These are phyloP conservation scores for Solanum corneliomulleri DNA, from an alignment of 257 asterid species.

Conservation along the genomic window DNA sequence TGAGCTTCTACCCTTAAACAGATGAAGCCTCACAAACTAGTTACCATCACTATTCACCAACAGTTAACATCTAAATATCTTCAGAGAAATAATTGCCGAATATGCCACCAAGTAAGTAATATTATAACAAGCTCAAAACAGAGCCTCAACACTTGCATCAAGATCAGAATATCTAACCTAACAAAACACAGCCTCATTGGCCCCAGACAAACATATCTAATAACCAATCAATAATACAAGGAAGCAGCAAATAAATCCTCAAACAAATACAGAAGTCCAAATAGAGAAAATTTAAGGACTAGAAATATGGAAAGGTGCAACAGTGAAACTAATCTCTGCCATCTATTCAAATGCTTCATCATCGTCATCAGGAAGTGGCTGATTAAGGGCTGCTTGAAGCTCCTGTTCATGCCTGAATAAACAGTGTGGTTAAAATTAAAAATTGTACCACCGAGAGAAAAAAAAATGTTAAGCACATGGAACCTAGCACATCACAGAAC, in stretches of 20 bases:
- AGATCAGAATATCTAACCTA: background rate
- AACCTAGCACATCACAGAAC: background rate
- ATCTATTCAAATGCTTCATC: slow-evolving; percentile 51
- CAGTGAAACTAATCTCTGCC: background rate
- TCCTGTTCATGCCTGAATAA: slow-evolving; percentile 7
- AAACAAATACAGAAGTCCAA: background rate
- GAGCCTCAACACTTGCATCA: background rate
- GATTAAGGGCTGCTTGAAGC: slow-evolving; percentile 23
- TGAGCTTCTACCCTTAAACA: background rate
- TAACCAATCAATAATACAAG: background rate
- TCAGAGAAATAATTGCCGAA: background rate
- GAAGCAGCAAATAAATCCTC: background rate
- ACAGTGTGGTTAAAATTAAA: background rate
- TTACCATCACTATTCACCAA: background rate
- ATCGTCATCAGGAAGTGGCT: slow-evolving; percentile 77
- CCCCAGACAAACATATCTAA: background rate
- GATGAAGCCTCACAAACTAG: background rate
- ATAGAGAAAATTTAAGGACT: background rate
- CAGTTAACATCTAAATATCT: background rate
- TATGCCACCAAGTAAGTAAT: background rate
- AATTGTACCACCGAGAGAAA: background rate
- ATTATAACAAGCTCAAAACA: background rate
- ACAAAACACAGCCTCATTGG: background rate
- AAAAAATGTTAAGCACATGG: background rate
- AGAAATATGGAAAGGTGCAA: background rate